Evolutionary conservation across 176 grass and related monocot species (phyloP), one percentile per base, ranked within the genome.

Genomic region (Bonia amplexicaulis): DNA sequence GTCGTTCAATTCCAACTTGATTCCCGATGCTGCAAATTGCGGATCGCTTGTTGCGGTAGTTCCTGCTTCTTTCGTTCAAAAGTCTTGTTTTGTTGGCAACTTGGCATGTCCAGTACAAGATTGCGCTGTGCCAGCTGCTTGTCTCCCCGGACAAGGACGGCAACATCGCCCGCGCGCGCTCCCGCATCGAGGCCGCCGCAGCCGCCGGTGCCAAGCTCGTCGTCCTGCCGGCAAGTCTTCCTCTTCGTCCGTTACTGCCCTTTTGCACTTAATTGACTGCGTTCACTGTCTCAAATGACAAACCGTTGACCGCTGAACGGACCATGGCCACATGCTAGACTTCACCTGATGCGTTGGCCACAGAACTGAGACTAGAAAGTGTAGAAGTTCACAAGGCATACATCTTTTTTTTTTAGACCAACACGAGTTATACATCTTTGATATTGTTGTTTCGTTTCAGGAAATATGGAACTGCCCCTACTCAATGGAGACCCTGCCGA

Each of bases 391-490:
- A 13, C 23, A 10, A 22, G 31, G 31, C 7, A 59, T 23, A 12
- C 45, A 13, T 14, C 46, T 4, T 12, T 14, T 47, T 46, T 46
- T 48, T 48, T 13, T 4, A 11, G 42, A 44, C 42, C 42, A 44
- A 44, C 42, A 45, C 44, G 10, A 45, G 44, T 9, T 10, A 45
- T 46, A 46, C 45, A 6, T 13, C 35, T 31, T 69, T 66, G 57
- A n/a, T 2, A 47, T 12, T 9, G 65, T 7, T 68, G 9, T 13
- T 39, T 66, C 37, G 57, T 78, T 87, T 54, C 55, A 90, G 87
- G 93, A 94, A 59, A 90, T 94, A 70, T 92, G 93, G 90, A 85
- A 63, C 84, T 94, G 87, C 84, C 85, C 90, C 46, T 88, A 85
- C 27, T 82, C 85, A 33, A 80, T 94, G 79, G 67, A 86, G 77